Evolutionary conservation across 2,329 filamentous ascomycete species (phyloP).

Genomic region (Colletotrichum sp.): DNA sequence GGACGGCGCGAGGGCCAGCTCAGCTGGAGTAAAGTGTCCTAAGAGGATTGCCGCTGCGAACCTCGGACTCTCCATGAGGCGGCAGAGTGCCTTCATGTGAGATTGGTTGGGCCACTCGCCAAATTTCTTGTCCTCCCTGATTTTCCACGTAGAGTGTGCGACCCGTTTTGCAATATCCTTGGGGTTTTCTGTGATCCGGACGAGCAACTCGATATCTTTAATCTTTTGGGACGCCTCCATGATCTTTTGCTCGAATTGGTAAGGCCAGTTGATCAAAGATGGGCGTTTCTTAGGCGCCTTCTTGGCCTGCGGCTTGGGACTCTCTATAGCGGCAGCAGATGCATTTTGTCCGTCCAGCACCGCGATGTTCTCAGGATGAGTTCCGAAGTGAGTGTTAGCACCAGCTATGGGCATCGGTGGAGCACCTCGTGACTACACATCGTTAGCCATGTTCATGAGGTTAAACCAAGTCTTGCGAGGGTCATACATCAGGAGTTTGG

Average conservation of each 20-base stretch:
- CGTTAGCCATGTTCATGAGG: neutral
- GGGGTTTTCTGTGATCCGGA: neutral
- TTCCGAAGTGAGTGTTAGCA: conserved; percentile 41
- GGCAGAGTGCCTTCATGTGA: conserved; percentile 38
- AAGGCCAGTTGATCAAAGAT: neutral
- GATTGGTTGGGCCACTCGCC: conserved; percentile 36
- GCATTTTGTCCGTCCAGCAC: neutral
- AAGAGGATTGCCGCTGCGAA: conserved; percentile 35
- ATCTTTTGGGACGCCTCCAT: conserved; percentile 6
- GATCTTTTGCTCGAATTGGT: conserved; percentile 27
- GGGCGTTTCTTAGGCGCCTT: neutral
- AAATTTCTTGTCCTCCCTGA: conserved; percentile 25
- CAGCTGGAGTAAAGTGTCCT: conserved; percentile 28
- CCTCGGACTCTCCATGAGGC: conserved; percentile 28
- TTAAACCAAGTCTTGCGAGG: neutral
- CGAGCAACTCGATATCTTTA: neutral
- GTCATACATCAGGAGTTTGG: neutral
- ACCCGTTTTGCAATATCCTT: conserved; percentile 16
- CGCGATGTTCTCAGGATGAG: neutral
- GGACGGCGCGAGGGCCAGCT: conserved; percentile 29
- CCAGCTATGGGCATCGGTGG: conserved; percentile 37
- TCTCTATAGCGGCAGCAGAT: neutral
- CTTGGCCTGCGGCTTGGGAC: neutral
- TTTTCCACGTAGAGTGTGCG: conserved; percentile 28
- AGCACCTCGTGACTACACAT: neutral